phyloP scores from a whole-genome alignment of 2,329 filamentous ascomycete genomes.

The Ceratocystis huliohia region DNA sequence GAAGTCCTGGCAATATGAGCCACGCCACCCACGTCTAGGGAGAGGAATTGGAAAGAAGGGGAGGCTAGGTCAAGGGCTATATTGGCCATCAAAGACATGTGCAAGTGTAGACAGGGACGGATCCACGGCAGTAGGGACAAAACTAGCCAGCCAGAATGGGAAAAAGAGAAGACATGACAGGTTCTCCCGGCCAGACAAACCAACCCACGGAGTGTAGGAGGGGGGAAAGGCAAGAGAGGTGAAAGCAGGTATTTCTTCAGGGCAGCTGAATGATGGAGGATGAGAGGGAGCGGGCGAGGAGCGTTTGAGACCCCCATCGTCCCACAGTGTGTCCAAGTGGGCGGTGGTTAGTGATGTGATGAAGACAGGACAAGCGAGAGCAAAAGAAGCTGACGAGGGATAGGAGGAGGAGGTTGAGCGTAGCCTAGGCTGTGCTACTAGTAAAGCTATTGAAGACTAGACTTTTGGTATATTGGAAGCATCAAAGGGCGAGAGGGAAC shows the following conservation, averaged over 20 bases:
- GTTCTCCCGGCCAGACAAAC: neutral
- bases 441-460: neutral
- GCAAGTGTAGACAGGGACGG: neutral
- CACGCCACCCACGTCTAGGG: neutral
- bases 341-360: neutral
- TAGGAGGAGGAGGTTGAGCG: neutral
- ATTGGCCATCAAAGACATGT: neutral
- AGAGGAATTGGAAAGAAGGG: neutral
- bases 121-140: too few relatives aligned
- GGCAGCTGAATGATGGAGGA: neutral
- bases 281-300: neutral
- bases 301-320: too few relatives aligned
- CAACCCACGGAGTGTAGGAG: neutral
- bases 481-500: neutral
- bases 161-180: neutral
- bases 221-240: neutral
- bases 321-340: too few relatives aligned
- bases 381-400: constrained; percentile 6
- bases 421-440: neutral
- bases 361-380: neutral
- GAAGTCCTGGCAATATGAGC: neutral
- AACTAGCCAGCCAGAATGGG: neutral
- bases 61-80: neutral
- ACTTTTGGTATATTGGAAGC: neutral
- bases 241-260: too few relatives aligned